Evolutionary conservation across 768 basidiomycete genomes (phyloP).

Genomic region (Suillus subluteus): DNA sequence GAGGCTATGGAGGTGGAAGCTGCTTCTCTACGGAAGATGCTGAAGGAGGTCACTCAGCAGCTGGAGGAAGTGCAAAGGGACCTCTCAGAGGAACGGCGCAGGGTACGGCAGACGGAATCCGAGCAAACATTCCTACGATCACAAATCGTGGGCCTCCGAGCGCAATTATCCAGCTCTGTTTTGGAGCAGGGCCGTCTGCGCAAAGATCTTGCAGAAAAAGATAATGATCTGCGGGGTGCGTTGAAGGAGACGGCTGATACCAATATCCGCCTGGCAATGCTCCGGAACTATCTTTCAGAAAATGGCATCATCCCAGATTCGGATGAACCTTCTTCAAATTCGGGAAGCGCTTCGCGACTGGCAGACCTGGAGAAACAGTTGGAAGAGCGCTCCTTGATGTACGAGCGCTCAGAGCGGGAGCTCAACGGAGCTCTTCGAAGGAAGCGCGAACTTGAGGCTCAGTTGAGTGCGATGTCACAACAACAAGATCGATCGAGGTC

Average conservation of each 20-base stretch:
- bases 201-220: constrained; percentile 69
- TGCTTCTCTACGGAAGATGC: constrained; percentile 73
- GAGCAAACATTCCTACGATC: constrained; percentile 68
- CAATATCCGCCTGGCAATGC: constrained; percentile 72
- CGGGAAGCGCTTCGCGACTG: constrained; percentile 46
- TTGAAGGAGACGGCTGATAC: constrained; percentile 68
- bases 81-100: constrained; percentile 68
- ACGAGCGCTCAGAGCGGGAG: constrained; percentile 79
- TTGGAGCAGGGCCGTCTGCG: constrained; percentile 72
- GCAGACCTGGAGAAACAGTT: constrained; percentile 80
- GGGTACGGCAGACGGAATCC: constrained; percentile 62
- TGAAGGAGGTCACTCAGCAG: constrained; percentile 75
- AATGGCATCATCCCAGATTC: constrained; percentile 83
- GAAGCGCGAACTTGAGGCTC: constrained; percentile 76
- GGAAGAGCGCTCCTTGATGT: constrained; percentile 68
- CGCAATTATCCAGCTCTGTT: constrained; percentile 68
- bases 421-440: constrained; percentile 65
- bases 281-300: constrained; percentile 87
- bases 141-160: constrained; percentile 74
- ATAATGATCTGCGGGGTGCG: constrained; percentile 65
- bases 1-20: constrained; percentile 80
- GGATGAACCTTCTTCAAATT: constrained; percentile 56
- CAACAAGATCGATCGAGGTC: constrained; percentile 71
- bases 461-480: constrained; percentile 62
- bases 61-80: constrained; percentile 70